Base-by-base conservation (phyloP, 495 filamentous ascomycete genomes). In the Margaritispora aquatica region DNA sequence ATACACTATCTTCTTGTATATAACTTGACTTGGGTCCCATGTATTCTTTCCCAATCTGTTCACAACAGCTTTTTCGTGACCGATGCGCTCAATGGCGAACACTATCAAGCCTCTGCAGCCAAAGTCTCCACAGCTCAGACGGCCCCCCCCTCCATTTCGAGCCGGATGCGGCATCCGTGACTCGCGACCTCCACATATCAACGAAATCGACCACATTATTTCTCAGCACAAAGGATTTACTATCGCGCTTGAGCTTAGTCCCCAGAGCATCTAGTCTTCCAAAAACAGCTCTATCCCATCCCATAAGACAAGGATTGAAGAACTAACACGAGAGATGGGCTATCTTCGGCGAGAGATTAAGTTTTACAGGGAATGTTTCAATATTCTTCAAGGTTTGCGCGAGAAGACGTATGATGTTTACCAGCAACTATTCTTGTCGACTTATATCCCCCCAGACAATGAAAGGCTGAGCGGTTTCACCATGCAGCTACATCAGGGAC, bases 241-340 rank as follows among this genome's bases (percentile, higher is more conserved):
- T 27, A 62, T 46, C 41, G 49, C 61, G 1, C 63, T 65, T 26
- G 59, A 61, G 51, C 41, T 61, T 23, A 58, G 54, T 34, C 54
- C 31, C n/a, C 34, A 57, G 22, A 29, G 51, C 27, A 17, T 65
- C n/a, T 31, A 61, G 48, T 36, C 54, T 22, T 47, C 63, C 15
- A 65, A 65, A 44, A 27, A 58, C n/a, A 57, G 31, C 17, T 54
- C 47, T 22, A 31, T 20, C 17, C 49, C 29, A 29, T 55, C 38
- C 50, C 50, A 57, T 11, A 36, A 46, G 15, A 59, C 49, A 17
- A 54, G 63, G 44, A 47, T 65, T 20, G 55, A 65, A 58, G 62
- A 65, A 59, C 58, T 65, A 47, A 65, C 54, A 1, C 57, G 36
- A 29, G 62, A 61, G n/a, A 20, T 61, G 20, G 58, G 59, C 21